phyloP scores from a whole-genome alignment of 768 basidiomycete genomes.

The Mycena metata region DNA sequence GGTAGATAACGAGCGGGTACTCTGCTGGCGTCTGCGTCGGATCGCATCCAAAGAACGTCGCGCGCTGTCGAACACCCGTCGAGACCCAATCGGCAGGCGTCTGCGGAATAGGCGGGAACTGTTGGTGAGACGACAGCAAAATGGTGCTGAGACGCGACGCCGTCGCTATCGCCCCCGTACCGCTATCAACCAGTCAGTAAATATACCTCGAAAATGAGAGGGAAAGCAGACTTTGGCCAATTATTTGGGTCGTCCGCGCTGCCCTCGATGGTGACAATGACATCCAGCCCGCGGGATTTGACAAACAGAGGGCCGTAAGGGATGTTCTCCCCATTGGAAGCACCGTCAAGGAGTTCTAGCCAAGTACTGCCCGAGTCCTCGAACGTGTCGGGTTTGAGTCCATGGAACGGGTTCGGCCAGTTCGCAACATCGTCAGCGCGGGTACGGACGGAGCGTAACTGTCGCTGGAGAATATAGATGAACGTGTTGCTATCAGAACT shows the following conservation, averaged over 20 bases:
- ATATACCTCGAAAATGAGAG: neutral
- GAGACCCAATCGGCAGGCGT: constrained; percentile 64
- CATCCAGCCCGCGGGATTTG: constrained; percentile 76
- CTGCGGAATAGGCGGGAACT: constrained; percentile 74
- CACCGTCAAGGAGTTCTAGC: constrained; percentile 79
- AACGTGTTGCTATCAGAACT: constrained; percentile 54
- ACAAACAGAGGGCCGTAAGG: constrained; percentile 82
- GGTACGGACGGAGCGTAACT: constrained; percentile 63
- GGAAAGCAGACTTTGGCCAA: constrained; percentile 76
- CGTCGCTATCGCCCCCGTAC: constrained; percentile 63
- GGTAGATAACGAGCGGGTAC: constrained; percentile 78
- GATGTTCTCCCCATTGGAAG: constrained; percentile 77
- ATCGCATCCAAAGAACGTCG: constrained; percentile 88
- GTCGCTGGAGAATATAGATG: constrained; percentile 61
- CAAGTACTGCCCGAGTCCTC: constrained; percentile 64
- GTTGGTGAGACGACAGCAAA: constrained; percentile 65
- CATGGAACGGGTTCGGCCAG: constrained; percentile 76
- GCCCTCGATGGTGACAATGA: constrained; percentile 82
- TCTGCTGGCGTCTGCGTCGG: constrained; percentile 62
- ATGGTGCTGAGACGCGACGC: constrained; percentile 58
- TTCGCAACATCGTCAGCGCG: constrained; percentile 73
- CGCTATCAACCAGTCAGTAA: constrained; percentile 52
- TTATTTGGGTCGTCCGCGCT: constrained; percentile 67
- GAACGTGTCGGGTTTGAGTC: constrained; percentile 63
- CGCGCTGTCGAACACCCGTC: constrained; percentile 73